Evolutionary conservation across 2,329 filamentous ascomycete species (phyloP).

Genomic region (Apiospora marii): DNA sequence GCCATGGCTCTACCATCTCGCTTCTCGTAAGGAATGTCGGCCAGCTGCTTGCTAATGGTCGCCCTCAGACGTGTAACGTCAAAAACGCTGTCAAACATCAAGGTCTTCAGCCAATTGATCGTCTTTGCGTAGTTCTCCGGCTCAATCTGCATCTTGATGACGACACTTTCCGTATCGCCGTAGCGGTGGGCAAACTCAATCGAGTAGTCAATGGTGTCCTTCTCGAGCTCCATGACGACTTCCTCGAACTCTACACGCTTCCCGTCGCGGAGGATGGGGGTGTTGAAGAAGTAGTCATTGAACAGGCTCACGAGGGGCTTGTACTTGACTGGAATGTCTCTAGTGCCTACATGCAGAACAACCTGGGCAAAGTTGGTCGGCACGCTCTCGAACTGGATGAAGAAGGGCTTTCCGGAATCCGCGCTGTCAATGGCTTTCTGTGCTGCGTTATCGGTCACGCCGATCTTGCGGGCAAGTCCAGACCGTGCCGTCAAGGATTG

Average conservation of each 20-base stretch:
- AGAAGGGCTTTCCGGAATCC: slow-evolving; percentile 71
- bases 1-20: slow-evolving; percentile 79
- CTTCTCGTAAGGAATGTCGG: slow-evolving; percentile 92
- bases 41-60: slow-evolving; percentile 79
- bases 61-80: slow-evolving; percentile 73
- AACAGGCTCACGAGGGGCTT: slow-evolving; percentile 88
- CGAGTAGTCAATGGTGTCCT: slow-evolving; percentile 85
- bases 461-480: slow-evolving; percentile 77
- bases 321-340: slow-evolving; percentile 77
- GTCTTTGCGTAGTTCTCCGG: slow-evolving; percentile 84
- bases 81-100: slow-evolving; percentile 90
- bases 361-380: slow-evolving; percentile 92
- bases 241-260: slow-evolving; percentile 86
- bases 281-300: slow-evolving; percentile 92
- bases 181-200: slow-evolving; percentile 74
- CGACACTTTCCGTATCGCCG: slow-evolving; percentile 82
- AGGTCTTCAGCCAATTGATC: slow-evolving; percentile 82
- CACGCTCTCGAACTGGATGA: slow-evolving; percentile 97
- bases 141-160: slow-evolving; percentile 86
- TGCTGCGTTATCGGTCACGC: slow-evolving; percentile 70
- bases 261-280: slow-evolving; percentile 80
- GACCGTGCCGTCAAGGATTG: slow-evolving; percentile 84
- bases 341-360: slow-evolving; percentile 80
- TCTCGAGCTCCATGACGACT: slow-evolving; percentile 88
- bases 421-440: slow-evolving; percentile 81